Evolutionary conservation across 257 asterid species (phyloP).

Genomic region (Jacaranda mimosifolia): DNA sequence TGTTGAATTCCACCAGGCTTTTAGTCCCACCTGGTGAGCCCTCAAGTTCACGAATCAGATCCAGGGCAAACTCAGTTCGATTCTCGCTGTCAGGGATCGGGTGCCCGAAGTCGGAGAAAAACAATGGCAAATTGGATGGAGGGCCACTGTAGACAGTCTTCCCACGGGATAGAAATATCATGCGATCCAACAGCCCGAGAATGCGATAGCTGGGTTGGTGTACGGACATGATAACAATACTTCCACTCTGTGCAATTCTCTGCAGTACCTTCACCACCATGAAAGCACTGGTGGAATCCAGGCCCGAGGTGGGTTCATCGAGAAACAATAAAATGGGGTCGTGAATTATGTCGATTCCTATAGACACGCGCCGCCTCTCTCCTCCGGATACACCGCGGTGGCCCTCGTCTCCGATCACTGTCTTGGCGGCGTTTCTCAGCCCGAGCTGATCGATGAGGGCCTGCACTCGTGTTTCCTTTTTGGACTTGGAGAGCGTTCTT

Average conservation of each 20-base stretch:
- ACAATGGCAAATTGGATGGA: conserved; percentile 58
- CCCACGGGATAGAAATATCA: conserved; percentile 77
- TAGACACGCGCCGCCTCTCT: conserved; percentile 79
- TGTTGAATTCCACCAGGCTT: conserved; percentile 71
- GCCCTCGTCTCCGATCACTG: conserved; percentile 67
- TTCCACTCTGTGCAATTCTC: conserved; percentile 84
- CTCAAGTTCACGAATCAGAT: conserved; percentile 77
- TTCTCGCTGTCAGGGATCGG: conserved; percentile 83
- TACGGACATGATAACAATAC: conserved; percentile 79
- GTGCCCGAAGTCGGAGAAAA: conserved; percentile 75
- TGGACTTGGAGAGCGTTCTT: conserved; percentile 50
- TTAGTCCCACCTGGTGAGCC: conserved; percentile 76
- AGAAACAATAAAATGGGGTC: conserved; percentile 79
- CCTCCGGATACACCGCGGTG: conserved; percentile 76
- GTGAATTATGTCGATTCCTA: conserved; percentile 85
- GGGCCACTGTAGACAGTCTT: conserved; percentile 83
- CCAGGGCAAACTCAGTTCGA: conserved; percentile 73
- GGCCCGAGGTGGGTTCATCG: conserved; percentile 86
- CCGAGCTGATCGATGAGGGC: conserved; percentile 58
- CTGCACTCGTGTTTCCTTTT: conserved; percentile 56
- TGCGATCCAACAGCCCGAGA: conserved; percentile 63
- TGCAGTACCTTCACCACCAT: conserved; percentile 87
- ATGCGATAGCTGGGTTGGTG: conserved; percentile 88
- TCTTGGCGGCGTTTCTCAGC: conserved; percentile 52
- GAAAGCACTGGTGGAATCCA: conserved; percentile 88